Evolutionary conservation across 78 protist species (phyloP), one percentile per base, ranked within the genome.

Genomic region (Dictyostelium brefeldianum): DNA sequence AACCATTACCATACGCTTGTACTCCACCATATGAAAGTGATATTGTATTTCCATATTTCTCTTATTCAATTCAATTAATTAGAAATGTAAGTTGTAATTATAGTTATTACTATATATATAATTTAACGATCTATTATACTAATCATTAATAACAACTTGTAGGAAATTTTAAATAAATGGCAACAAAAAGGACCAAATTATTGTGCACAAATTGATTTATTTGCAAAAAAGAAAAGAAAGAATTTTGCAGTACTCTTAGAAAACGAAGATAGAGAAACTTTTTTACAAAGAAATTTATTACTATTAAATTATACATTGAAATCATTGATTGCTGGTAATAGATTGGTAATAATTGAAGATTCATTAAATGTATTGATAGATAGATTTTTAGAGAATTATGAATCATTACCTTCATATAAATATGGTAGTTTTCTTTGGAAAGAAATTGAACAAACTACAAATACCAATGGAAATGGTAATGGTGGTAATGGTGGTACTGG

Each of bases 21-120:
- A 65, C 84, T 12, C 83, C 84, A 29, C 93, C 93, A 0, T 87
- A 87, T 78, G 93, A 87, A 65, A 87, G 93, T 77, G 93, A 87
- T 65, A 77, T 87, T 46, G 84, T 65, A 29, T 87, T 71, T 31
- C 93, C 83, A 11, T 87, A 87, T n/a, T 87, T 87, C 29, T 29
- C 64, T 10, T 87, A 87, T 51, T 77, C 62, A 15, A 11, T 87
- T 29, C 84, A 77, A 62, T 77, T 87, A 64, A 50, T 50, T 48
- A 87, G 84, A 87, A 59, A 80, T 85, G 92, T 85, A 84, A 25
- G 43, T 25, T 47, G 2, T 43, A 27, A 22, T 65, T 11, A 0
- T 27, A 7, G 9, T 64, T 64, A 69, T 67, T 29, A n/a, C n/a
- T n/a, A n/a, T n/a, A 59, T 59, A 59, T 59, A 59, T 8, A 59